Conservation (phyloP, 352 stramenopile genomes). For the Phytophthora litchii region DNA sequence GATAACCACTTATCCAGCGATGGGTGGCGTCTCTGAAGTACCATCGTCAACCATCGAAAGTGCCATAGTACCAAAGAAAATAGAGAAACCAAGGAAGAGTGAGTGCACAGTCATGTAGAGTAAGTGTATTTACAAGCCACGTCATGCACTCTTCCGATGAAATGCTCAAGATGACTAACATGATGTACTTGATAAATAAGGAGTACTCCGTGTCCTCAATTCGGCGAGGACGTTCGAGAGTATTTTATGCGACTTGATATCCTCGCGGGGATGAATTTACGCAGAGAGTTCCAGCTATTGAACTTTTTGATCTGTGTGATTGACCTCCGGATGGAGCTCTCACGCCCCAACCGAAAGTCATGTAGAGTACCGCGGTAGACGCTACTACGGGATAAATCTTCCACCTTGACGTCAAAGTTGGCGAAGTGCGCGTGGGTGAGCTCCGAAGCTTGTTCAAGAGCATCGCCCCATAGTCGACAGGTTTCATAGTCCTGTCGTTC, state of each 20-base stretch:
- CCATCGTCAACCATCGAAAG: not conserved
- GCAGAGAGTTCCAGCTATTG: conserved; percentile 39
- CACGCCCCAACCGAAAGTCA: conserved; percentile 43
- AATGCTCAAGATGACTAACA: conserved; percentile 4
- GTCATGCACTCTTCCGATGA: conserved; percentile 22
- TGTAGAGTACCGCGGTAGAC: conserved; percentile 68
- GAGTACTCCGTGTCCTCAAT: conserved; percentile 9
- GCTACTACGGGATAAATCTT: conserved; percentile 63
- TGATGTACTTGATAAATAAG: conserved; percentile 25
- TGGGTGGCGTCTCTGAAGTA: not conserved
- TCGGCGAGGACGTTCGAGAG: conserved; percentile 29
- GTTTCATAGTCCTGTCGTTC: conserved; percentile 47
- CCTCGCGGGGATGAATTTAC: conserved; percentile 32
- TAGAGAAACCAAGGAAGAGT: conserved; percentile 32
- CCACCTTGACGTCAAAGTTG: conserved; percentile 66
- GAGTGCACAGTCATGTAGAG: conserved; percentile 31
- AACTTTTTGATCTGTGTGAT: conserved; percentile 49
- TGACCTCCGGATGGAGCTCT: conserved; percentile 27
- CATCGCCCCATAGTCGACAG: conserved; percentile 44
- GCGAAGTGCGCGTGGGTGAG: conserved; percentile 67
- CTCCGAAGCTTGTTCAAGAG: conserved; percentile 61
- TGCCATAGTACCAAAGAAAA: conserved; percentile 19
- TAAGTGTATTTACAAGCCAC: conserved; percentile 17
- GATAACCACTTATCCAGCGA: conserved; percentile 20
- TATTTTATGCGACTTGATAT: conserved; percentile 36